These are phyloP conservation scores for Amanita subjunquillea DNA, from an alignment of 768 basidiomycete genomes.

Conservation along the genomic window DNA sequence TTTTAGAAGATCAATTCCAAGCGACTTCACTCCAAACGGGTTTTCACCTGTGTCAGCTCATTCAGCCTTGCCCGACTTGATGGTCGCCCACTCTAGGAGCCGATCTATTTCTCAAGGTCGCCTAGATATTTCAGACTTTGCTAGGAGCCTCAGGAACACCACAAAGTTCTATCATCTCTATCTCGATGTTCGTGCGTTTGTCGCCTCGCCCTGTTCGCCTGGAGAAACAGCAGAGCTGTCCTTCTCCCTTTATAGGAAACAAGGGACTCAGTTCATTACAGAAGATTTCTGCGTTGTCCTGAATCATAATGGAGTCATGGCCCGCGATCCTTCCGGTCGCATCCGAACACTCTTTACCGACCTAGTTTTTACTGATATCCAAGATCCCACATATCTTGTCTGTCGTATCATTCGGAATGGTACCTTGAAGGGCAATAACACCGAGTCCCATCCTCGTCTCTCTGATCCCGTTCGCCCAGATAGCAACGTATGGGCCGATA, in stretches of 20 bases:
- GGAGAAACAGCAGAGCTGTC: constrained; percentile 91
- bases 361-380: constrained; percentile 76
- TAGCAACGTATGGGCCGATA: constrained; percentile 14
- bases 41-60: constrained; percentile 53
- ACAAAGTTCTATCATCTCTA: constrained; percentile 84
- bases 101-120: constrained; percentile 29
- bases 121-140: constrained; percentile 13
- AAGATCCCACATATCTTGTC: constrained; percentile 80
- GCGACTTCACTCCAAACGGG: constrained; percentile 28
- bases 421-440: constrained; percentile 63
- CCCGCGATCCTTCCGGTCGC: constrained; percentile 64
- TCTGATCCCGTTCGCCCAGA: constrained; percentile 40
- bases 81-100: constrained; percentile 24
- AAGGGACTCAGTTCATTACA: constrained; percentile 77
- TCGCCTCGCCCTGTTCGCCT: constrained; percentile 81
- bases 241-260: constrained; percentile 87
- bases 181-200: constrained; percentile 86
- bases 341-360: constrained; percentile 88
- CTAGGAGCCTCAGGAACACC: constrained; percentile 26
- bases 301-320: constrained; percentile 83
- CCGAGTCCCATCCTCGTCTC: constrained; percentile 32
- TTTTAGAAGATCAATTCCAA: constrained; percentile 27
- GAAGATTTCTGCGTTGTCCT: constrained; percentile 88
- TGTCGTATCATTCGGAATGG: constrained; percentile 89
- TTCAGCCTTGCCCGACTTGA: constrained; percentile 60